Conservation (phyloP, 768 basidiomycete genomes). For the Lactarius pseudohatsudake region DNA sequence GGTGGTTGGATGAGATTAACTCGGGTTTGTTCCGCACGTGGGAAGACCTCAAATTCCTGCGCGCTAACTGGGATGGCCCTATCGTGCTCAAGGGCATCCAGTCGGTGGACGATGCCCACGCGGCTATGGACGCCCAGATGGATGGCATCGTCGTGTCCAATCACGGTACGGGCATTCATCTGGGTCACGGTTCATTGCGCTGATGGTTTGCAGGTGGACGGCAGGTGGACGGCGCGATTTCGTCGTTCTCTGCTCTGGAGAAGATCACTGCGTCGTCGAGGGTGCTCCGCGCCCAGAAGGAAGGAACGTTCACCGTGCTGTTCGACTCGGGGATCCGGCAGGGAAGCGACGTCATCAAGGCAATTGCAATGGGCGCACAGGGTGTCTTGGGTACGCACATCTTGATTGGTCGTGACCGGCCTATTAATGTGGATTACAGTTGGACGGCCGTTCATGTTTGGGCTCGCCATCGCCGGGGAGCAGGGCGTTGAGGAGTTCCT, state of each 20-base stretch:
- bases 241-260: slow-evolving; percentile 69
- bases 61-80: slow-evolving; percentile 76
- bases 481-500: slow-evolving; percentile 75
- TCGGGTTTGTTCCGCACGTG: slow-evolving; percentile 65
- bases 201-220: slow-evolving; percentile 51
- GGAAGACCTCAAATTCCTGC: slow-evolving; percentile 68
- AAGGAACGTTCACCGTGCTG: slow-evolving; percentile 64
- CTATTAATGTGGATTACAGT: slow-evolving; percentile 41
- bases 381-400: slow-evolving; percentile 65
- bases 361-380: slow-evolving; percentile 83
- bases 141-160: slow-evolving; percentile 82
- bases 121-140: slow-evolving; percentile 59
- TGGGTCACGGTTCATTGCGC: not conserved
- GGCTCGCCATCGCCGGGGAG: slow-evolving; percentile 66
- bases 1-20: slow-evolving; percentile 63
- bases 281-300: slow-evolving; percentile 53
- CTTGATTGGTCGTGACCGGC: not conserved
- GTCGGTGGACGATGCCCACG: slow-evolving; percentile 65
- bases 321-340: slow-evolving; percentile 84
- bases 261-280: slow-evolving; percentile 62
- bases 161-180: slow-evolving; percentile 50
- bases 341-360: slow-evolving; percentile 81
- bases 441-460: slow-evolving; percentile 72
- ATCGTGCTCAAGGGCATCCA: slow-evolving; percentile 79
- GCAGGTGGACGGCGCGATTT: slow-evolving; percentile 76